phyloP scores from a whole-genome alignment of 1,284 basidiomycete species.

The Tilletia caries region DNA sequence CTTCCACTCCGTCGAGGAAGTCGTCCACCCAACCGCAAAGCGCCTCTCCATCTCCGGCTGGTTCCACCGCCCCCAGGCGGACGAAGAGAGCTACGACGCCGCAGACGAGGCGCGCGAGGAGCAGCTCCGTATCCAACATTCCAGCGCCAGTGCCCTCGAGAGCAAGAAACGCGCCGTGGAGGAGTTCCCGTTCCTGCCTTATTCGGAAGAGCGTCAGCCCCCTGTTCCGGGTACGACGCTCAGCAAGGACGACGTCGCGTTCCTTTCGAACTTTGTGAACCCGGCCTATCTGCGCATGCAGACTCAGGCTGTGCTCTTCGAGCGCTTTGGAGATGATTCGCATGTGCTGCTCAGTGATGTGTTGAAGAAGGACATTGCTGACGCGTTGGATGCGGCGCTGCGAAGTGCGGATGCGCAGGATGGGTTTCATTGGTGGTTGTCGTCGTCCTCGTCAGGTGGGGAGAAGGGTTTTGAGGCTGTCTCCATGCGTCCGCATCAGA shows the following conservation, averaged over 20 bases:
- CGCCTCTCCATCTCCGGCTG: conserved; percentile 85
- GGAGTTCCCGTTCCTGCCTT: conserved; percentile 61
- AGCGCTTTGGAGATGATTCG: conserved; percentile 81
- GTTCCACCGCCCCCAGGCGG: conserved; percentile 81
- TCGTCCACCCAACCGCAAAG: conserved; percentile 55
- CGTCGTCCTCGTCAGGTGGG: background rate
- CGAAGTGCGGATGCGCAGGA: conserved; percentile 65
- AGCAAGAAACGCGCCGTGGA: conserved; percentile 59
- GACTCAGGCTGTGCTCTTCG: conserved; percentile 74
- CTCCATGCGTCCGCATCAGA: conserved; percentile 34
- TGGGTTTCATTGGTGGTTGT: conserved; percentile 47
- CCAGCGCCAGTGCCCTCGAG: conserved; percentile 23
- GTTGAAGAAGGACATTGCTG: conserved; percentile 40
- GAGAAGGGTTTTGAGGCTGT: conserved; percentile 28
- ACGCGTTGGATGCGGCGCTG: conserved; percentile 39
- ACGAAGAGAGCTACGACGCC: conserved; percentile 77
- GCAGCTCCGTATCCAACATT: conserved; percentile 40
- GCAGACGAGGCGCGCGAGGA: conserved; percentile 59
- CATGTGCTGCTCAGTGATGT: conserved; percentile 65
- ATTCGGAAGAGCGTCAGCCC: conserved; percentile 23
- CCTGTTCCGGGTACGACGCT: conserved; percentile 48
- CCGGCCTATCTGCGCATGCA: conserved; percentile 81
- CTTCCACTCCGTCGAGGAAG: conserved; percentile 96
- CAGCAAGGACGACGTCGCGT: conserved; percentile 36
- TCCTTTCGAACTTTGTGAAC: conserved; percentile 68